Evolutionary conservation across 2,329 filamentous ascomycete species (phyloP).

Genomic region (Cytospora paraplurivora): DNA sequence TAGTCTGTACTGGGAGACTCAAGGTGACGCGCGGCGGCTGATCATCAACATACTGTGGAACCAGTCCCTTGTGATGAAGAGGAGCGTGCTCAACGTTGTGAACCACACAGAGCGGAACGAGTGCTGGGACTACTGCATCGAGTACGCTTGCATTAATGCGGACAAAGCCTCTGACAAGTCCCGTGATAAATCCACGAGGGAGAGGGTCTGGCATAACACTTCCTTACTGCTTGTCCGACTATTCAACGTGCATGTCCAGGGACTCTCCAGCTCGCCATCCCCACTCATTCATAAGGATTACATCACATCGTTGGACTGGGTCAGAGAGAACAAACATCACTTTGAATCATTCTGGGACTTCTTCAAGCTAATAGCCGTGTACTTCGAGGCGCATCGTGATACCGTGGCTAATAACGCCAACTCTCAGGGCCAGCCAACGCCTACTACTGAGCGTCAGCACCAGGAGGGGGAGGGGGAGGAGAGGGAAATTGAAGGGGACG

Average conservation of each 20-base stretch:
- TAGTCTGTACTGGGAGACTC: conserved; percentile 22
- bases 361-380: conserved; percentile 11
- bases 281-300: background rate
- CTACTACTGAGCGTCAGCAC: conserved; percentile 48
- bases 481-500: conserved; percentile 34
- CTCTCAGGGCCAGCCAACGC: conserved; percentile 30
- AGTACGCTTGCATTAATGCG: background rate
- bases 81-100: conserved; percentile 12
- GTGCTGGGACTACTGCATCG: conserved; percentile 6
- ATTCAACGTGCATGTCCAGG: background rate
- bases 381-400: background rate
- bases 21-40: conserved; percentile 24
- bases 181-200: background rate
- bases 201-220: background rate
- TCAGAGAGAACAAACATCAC: background rate
- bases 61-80: conserved; percentile 12
- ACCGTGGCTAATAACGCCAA: conserved; percentile 29
- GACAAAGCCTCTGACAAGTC: background rate
- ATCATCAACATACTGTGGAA: conserved; percentile 28
- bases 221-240: background rate
- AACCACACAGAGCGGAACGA: conserved; percentile 9
- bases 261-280: background rate
- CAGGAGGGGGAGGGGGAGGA: conserved; percentile 43
- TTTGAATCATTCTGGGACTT: conserved; percentile 17
- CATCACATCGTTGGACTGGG: background rate